Evolutionary conservation across 495 filamentous ascomycete species (phyloP), one percentile per base, ranked within the genome.

Genomic region (Penicillium samsonianum): DNA sequence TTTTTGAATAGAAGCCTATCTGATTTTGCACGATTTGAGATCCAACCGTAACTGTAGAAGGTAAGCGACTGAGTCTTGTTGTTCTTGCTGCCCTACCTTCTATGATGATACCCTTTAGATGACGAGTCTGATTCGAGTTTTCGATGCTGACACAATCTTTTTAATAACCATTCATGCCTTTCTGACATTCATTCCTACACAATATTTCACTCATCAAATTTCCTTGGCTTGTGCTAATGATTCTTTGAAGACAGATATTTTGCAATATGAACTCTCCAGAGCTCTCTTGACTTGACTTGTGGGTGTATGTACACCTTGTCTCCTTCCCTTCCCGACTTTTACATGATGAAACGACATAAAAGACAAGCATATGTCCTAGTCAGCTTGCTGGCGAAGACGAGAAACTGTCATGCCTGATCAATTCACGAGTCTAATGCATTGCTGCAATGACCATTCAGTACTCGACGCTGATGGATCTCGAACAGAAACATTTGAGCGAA

Each of bases 351-450:
- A 68, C 69, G 74, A 80, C 74, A 73, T 63, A 71, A 67, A 74
- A 76, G 80, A 82, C 80, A 83, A 83, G 80, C 80, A 83, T 83
- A 83, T 83, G 80, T 83, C 80, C 77, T 71, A 83, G 79, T 66
- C 63, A 65, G 75, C 68, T 67, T 65, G 67, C 68, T 67, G 67
- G 69, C 73, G 40, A 75, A 76, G 80, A 83, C 72, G 80, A 82
- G 41, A 74, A 70, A 49, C 69, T 38, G 74, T 80, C 73, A 67
- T 62, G 70, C 67, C 80, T 82, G 80, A 82, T 64, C 61, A 65
- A 49, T 66, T 65, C 66, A 50, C 54, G 38, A 65, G 23, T 33
- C 55, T 67, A 47, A 17, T 54, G 43, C 38, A 62, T 62, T 38
- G 41, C 46, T 57, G 35, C 57, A 53, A 60, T 48, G 30, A 52